Percentiles rank a stretch among this genome's conserved stretches.
phyloP scores from a whole-genome alignment of 2,329 filamentous ascomycete genomes.

The Daldinia sp. region DNA sequence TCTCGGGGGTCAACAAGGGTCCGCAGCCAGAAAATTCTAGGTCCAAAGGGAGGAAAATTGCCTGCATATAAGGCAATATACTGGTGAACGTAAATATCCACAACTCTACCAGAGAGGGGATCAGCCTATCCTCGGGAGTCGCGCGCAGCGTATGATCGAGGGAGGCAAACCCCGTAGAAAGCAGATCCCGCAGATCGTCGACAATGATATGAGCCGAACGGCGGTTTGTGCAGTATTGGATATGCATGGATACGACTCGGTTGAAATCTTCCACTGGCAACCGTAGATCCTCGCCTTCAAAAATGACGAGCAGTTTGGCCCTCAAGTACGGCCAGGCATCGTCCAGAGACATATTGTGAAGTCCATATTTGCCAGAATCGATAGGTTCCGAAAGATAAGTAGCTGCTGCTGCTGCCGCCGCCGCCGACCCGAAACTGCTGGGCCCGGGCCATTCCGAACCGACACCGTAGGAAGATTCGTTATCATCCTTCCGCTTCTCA shows the following conservation, averaged over 20 bases:
- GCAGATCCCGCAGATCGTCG: conserved; percentile 78
- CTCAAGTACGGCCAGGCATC: conserved; percentile 86
- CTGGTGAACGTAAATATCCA: conserved; percentile 94
- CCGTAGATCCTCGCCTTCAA: conserved; percentile 81
- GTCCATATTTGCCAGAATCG: conserved; percentile 67
- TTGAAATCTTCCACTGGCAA: conserved; percentile 88
- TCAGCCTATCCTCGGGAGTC: conserved; percentile 85
- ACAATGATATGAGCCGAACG: conserved; percentile 74
- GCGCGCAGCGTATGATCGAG: conserved; percentile 83
- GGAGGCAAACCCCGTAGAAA: conserved; percentile 83
- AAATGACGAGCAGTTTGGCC: conserved; percentile 77
- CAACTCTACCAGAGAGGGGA: conserved; percentile 88
- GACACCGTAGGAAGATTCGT: conserved; percentile 55
- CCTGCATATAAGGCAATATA: conserved; percentile 92
- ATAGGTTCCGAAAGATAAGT: conserved; percentile 59
- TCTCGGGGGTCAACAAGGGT: conserved; percentile 76
- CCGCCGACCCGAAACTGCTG: conserved; percentile 58
- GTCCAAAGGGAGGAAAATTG: conserved; percentile 91
- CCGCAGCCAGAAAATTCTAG: conserved; percentile 90
- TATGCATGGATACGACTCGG: conserved; percentile 77
- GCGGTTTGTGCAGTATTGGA: conserved; percentile 79
- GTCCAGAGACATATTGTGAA: conserved; percentile 75
- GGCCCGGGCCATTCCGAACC: conserved; percentile 62
- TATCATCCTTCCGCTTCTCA: conserved; percentile 83
- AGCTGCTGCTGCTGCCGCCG: conserved; percentile 50